Conservation (phyloP, 2,329 filamentous ascomycete species). For the Pseudogymnoascus sp. region DNA sequence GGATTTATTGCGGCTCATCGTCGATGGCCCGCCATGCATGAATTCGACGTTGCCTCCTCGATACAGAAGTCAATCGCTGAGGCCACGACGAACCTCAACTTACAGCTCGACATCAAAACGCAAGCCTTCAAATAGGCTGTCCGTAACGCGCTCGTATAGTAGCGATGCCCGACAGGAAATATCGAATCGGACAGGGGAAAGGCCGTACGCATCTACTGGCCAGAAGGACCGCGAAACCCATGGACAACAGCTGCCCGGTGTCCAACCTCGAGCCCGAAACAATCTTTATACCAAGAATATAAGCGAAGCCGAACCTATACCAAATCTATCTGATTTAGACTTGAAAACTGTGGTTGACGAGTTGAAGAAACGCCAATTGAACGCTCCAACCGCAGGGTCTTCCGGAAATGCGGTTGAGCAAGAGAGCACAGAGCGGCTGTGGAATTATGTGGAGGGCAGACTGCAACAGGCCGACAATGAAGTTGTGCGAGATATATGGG, state of each 20-base stretch:
- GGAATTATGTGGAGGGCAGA: background rate
- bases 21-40: constrained; percentile 4
- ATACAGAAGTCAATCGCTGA: background rate
- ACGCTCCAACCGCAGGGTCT: background rate
- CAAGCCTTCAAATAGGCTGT: background rate
- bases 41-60: constrained; percentile 4
- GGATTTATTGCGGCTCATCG: constrained; percentile 19
- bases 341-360: background rate
- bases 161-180: background rate
- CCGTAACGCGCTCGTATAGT: background rate
- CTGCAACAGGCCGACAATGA: background rate
- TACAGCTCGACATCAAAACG: background rate
- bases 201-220: background rate
- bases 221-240: background rate
- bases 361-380: constrained; percentile 3
- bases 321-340: background rate
- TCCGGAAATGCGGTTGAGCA: background rate
- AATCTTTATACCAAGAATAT: background rate
- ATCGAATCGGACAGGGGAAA: background rate
- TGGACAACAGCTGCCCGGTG: background rate
- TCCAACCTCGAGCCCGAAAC: background rate
- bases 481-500: background rate
- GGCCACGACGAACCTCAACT: background rate
- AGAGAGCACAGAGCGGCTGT: constrained; percentile 3
- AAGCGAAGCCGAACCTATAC: background rate